These are phyloP conservation scores for Chenopodium formosanum DNA, from an alignment of 148 eudicot species.

Conservation along the genomic window DNA sequence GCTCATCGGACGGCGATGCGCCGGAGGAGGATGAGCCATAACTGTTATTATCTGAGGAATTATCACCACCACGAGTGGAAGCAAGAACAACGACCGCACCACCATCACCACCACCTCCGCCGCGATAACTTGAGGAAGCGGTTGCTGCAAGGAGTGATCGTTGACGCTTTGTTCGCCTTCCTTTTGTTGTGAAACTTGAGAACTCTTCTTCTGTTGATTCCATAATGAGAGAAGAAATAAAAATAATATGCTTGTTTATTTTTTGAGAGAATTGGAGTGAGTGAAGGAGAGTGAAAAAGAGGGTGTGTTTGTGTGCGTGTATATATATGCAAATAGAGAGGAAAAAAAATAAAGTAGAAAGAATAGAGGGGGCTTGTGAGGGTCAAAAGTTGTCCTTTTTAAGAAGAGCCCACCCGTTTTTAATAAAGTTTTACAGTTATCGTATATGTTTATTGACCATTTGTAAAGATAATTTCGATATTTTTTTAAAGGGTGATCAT, in stretches of 20 bases:
- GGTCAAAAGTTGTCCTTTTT: slow-evolving; percentile 22
- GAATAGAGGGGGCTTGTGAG: not conserved
- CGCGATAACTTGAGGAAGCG: slow-evolving; percentile 22
- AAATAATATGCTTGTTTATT: not conserved
- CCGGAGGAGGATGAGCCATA: slow-evolving; percentile 21
- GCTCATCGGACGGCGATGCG: slow-evolving; percentile 25
- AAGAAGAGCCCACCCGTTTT: slow-evolving; percentile 6
- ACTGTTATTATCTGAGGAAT: not conserved
- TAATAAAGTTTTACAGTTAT: too few relatives aligned
- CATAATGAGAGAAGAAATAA: slow-evolving; percentile 12
- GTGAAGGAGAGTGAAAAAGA: slow-evolving; percentile 20
- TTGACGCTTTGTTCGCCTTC: slow-evolving; percentile 58
- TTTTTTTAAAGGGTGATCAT: too few relatives aligned
- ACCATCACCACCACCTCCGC: not conserved
- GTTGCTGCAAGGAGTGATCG: slow-evolving; percentile 30
- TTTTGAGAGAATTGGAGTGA: slow-evolving; percentile 31
- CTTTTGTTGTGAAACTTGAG: slow-evolving; percentile 32
- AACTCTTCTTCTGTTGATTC: slow-evolving; percentile 32
- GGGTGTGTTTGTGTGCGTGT: slow-evolving; percentile 17
- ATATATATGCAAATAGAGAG: slow-evolving; percentile 3
- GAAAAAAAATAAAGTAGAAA: not conserved
- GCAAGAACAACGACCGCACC: not conserved
- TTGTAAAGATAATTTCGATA: too few relatives aligned
- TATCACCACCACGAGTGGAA: not conserved
- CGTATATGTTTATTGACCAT: too few relatives aligned